Percentiles rank a stretch among this genome's conserved stretches.
Conservation (phyloP, 352 stramenopile species). For the Globisporangium takayamanum region DNA sequence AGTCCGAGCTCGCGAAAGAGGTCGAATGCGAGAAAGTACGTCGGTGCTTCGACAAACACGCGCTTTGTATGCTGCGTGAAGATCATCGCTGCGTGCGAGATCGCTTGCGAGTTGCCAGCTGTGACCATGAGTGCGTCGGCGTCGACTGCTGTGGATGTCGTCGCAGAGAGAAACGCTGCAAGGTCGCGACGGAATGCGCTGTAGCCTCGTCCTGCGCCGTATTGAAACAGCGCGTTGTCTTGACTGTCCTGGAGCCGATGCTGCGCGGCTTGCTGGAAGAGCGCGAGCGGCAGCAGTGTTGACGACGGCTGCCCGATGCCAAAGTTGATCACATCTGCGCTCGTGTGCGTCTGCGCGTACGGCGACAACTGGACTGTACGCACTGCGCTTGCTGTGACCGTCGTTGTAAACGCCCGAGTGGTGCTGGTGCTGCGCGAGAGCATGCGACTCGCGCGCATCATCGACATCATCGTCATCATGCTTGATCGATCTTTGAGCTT, state of each 20-base stretch:
- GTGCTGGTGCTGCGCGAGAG: neutral
- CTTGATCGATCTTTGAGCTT: too few relatives aligned
- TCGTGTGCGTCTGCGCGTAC: constrained; percentile 64
- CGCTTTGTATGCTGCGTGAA: constrained; percentile 74
- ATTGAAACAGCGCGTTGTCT: constrained; percentile 65
- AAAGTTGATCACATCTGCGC: constrained; percentile 71
- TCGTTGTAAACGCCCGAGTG: neutral
- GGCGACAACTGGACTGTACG: constrained; percentile 48
- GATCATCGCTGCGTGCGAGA: constrained; percentile 81
- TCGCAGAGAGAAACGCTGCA: constrained; percentile 35
- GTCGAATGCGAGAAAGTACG: constrained; percentile 89
- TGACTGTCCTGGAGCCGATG: constrained; percentile 42
- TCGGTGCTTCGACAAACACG: constrained; percentile 89
- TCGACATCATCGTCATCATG: neutral
- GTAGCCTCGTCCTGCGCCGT: constrained; percentile 67
- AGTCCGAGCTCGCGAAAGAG: constrained; percentile 90
- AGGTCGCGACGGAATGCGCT: constrained; percentile 60
- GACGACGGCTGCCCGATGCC: constrained; percentile 75
- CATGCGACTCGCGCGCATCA: neutral
- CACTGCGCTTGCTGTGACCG: constrained; percentile 4
- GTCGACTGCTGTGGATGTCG: constrained; percentile 19
- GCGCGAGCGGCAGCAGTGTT: constrained; percentile 63
- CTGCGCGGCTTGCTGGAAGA: constrained; percentile 43
- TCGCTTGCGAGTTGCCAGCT: constrained; percentile 86
- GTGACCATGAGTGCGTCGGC: constrained; percentile 79